These are phyloP conservation scores for Arabidopsis suecica DNA, from an alignment of 345 rosid genomes.

Conservation along the genomic window DNA sequence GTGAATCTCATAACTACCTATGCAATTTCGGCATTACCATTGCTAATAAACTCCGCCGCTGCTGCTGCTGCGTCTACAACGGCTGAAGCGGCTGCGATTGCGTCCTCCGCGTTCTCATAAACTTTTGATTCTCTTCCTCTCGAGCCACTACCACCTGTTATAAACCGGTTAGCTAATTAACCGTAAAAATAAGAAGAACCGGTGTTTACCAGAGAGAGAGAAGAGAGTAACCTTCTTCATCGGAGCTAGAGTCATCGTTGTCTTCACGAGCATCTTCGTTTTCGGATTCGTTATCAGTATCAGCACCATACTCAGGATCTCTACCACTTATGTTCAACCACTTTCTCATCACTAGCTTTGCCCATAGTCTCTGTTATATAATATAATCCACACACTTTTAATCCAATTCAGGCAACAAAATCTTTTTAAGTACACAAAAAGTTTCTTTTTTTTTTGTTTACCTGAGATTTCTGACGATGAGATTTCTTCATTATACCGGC, in stretches of 20 bases:
- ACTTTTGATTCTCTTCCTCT: conserved; percentile 41
- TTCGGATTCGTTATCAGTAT: conserved; percentile 58
- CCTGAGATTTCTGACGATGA: conserved; percentile 46
- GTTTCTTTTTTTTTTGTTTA: background rate
- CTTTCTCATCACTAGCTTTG: conserved; percentile 74
- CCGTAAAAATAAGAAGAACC: conserved; percentile 25
- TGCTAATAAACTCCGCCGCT: conserved; percentile 35
- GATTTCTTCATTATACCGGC: conserved; percentile 35
- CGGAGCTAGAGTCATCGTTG: conserved; percentile 53
- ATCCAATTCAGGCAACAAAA: background rate
- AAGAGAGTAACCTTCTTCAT: conserved; percentile 51
- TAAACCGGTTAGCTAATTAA: conserved; percentile 15
- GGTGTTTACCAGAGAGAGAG: background rate
- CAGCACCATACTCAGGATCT: conserved; percentile 85
- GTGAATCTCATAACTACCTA: conserved; percentile 42
- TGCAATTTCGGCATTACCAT: conserved; percentile 43
- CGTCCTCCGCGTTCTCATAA: conserved; percentile 42
- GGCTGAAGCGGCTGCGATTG: conserved; percentile 40
- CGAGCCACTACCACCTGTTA: background rate
- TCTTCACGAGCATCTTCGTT: conserved; percentile 49
- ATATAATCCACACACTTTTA: background rate
- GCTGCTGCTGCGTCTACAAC: conserved; percentile 40
- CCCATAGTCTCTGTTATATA: conserved; percentile 59
- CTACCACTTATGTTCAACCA: conserved; percentile 71
- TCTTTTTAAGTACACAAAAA: background rate